Evolutionary conservation across 164 flowering plant genomes (phyloP).

Genomic region (Malania oleifera): DNA sequence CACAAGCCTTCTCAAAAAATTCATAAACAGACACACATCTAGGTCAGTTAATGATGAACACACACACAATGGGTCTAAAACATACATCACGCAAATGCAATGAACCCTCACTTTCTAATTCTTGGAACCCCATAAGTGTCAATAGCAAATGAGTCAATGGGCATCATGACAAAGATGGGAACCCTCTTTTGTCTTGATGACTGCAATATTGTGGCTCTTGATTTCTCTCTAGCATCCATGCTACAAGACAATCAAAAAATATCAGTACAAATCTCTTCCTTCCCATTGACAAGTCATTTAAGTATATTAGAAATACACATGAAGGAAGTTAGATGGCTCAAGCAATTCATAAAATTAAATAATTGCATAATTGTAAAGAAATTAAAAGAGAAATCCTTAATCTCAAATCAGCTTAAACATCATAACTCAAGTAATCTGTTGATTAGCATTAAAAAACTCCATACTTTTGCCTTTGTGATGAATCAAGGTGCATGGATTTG

Average conservation of each 20-base stretch:
- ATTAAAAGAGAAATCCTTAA: no score
- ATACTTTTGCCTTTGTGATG: no score
- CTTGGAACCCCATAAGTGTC: constrained; percentile 41
- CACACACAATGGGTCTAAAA: not conserved
- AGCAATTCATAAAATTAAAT: no score
- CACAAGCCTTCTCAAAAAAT: not conserved
- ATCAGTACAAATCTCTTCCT: not conserved
- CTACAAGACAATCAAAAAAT: constrained; percentile 19
- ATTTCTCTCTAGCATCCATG: constrained; percentile 44
- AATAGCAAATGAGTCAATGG: constrained; percentile 36
- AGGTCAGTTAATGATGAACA: not conserved
- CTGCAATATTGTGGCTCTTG: constrained; percentile 29
- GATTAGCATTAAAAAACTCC: no score
- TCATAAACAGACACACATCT: not conserved
- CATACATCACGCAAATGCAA: not conserved
- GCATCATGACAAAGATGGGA: constrained; percentile 58
- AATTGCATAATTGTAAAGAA: no score
- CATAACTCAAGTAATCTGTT: no score
- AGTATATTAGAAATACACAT: no score
- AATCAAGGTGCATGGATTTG: no score
- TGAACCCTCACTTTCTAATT: constrained; percentile 34
- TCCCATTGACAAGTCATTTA: not conserved
- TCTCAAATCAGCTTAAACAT: no score
- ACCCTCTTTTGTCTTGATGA: constrained; percentile 37
- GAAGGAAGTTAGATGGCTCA: no score